Evolutionary conservation across 352 stramenopile species (phyloP).

Genomic region (Phytophthora agathidicida): DNA sequence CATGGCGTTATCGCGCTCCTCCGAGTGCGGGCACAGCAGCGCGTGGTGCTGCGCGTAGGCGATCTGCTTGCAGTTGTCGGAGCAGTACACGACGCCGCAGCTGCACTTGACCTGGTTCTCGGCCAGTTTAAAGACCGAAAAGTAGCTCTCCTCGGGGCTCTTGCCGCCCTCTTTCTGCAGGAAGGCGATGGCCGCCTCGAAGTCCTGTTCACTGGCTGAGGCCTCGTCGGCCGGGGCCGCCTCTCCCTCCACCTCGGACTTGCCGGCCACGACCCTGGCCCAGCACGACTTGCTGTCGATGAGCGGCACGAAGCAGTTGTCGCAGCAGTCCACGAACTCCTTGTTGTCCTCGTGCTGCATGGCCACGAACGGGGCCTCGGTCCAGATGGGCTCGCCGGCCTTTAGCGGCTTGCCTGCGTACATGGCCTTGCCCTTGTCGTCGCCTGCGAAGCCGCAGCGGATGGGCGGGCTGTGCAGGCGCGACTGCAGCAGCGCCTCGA

Average conservation of each 20-base stretch:
- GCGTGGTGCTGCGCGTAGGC: slow-evolving; percentile 81
- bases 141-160: slow-evolving; percentile 71
- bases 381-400: slow-evolving; percentile 77
- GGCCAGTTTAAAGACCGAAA: slow-evolving; percentile 65
- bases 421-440: slow-evolving; percentile 79
- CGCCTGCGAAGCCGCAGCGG: slow-evolving; percentile 48
- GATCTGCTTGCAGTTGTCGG: slow-evolving; percentile 63
- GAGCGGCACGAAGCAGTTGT: slow-evolving; percentile 81
- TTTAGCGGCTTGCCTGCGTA: slow-evolving; percentile 59
- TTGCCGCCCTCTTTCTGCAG: slow-evolving; percentile 73
- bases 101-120: slow-evolving; percentile 59
- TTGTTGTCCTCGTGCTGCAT: slow-evolving; percentile 87
- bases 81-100: slow-evolving; percentile 90
- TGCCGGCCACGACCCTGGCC: slow-evolving; percentile 54
- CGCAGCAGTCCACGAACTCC: slow-evolving; percentile 79
- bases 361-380: slow-evolving; percentile 70
- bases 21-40: slow-evolving; percentile 67
- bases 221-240: slow-evolving; percentile 52
- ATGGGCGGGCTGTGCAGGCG: slow-evolving; percentile 62
- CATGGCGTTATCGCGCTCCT: slow-evolving; percentile 62
- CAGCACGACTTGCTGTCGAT: slow-evolving; percentile 68
- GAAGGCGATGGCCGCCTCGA: slow-evolving; percentile 61
- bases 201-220: slow-evolving; percentile 51
- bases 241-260: slow-evolving; percentile 41
- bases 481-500: slow-evolving; percentile 60